Percentiles rank a stretch among this genome's conserved stretches.
phyloP scores from a whole-genome alignment of 139 green algal genomes.

The Picochlorum sp. region DNA sequence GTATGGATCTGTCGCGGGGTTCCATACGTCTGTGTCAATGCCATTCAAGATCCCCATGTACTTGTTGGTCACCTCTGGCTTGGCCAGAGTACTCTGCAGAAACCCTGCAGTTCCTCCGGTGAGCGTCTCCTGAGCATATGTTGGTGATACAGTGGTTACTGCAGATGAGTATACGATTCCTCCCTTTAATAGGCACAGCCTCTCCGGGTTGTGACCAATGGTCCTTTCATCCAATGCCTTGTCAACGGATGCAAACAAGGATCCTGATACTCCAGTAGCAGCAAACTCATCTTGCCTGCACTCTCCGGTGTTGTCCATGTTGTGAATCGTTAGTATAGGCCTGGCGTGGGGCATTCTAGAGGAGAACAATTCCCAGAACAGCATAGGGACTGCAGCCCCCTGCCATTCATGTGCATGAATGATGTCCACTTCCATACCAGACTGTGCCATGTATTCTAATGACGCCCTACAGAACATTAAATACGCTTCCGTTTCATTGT shows the following conservation, averaged over 20 bases:
- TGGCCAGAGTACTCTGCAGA: conserved; percentile 59
- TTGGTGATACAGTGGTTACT: conserved; percentile 87
- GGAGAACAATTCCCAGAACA: conserved; percentile 76
- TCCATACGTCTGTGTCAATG: conserved; percentile 81
- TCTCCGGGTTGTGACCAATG: conserved; percentile 95
- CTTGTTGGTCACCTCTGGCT: conserved; percentile 36
- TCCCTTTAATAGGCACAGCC: conserved; percentile 90
- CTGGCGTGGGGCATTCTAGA: conserved; percentile 25
- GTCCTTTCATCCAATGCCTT: conserved; percentile 93
- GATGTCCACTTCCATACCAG: conserved; percentile 43
- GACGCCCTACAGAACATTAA: conserved; percentile 86
- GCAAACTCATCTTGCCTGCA: conserved; percentile 80
- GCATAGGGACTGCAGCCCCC: conserved; percentile 53
- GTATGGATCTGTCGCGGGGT: conserved; percentile 60
- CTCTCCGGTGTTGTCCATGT: conserved; percentile 88
- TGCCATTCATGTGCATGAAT: conserved; percentile 95
- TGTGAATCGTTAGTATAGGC: conserved; percentile 87
- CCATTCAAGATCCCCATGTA: conserved; percentile 87
- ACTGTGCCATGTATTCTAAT: conserved; percentile 69
- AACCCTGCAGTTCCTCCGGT: conserved; percentile 63
- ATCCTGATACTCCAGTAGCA: conserved; percentile 57
- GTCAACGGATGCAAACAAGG: conserved; percentile 64
- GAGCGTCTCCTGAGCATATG: conserved; percentile 80
- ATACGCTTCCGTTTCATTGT: conserved; percentile 94
- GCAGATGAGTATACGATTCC: conserved; percentile 86